A percentile compares a stretch with the other conserved stretches of the same genome.
Evolutionary conservation across 768 basidiomycete genomes (phyloP).

Genomic region (Rhizopogon rudus): DNA sequence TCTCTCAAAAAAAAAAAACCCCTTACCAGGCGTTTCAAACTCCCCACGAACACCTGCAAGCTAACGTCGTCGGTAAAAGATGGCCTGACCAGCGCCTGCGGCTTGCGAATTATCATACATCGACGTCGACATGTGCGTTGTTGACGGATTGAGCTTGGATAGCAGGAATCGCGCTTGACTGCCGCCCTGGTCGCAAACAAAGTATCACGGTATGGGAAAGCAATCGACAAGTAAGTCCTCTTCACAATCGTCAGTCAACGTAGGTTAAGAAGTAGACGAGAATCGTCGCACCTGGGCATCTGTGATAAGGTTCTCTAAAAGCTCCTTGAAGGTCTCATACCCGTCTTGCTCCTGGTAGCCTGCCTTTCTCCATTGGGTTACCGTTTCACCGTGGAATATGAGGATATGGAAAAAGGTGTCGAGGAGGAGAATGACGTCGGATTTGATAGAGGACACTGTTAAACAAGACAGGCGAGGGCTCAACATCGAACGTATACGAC

Average conservation of each 20-base stretch:
- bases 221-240: conserved; percentile 93
- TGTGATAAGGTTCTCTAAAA: conserved; percentile 77
- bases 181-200: conserved; percentile 96
- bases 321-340: conserved; percentile 96
- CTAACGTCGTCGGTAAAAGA: conserved; percentile 98
- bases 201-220: conserved; percentile 96
- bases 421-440: conserved; percentile 91
- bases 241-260: neutral
- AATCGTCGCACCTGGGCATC: conserved; percentile 72
- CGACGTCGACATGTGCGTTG: conserved; percentile 90
- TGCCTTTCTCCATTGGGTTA: conserved; percentile 97
- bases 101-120: conserved; percentile 79
- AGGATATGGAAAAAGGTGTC: conserved; percentile 99
- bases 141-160: conserved; percentile 95
- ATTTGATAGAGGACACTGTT: conserved; percentile 96
- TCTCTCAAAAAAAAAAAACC: neutral
- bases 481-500: conserved; percentile 93
- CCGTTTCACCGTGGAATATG: conserved; percentile 97
- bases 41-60: conserved; percentile 96
- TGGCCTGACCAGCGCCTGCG: conserved; percentile 76
- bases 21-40: conserved; percentile 86
- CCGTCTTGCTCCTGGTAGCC: conserved; percentile 99
- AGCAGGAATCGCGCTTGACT: conserved; percentile 98
- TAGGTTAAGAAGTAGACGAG: neutral
- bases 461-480: conserved; percentile 89